Percentiles rank a stretch among this genome's conserved stretches.
phyloP scores from a whole-genome alignment of 176 grass and related monocot species.

The Musa schizocarpa region DNA sequence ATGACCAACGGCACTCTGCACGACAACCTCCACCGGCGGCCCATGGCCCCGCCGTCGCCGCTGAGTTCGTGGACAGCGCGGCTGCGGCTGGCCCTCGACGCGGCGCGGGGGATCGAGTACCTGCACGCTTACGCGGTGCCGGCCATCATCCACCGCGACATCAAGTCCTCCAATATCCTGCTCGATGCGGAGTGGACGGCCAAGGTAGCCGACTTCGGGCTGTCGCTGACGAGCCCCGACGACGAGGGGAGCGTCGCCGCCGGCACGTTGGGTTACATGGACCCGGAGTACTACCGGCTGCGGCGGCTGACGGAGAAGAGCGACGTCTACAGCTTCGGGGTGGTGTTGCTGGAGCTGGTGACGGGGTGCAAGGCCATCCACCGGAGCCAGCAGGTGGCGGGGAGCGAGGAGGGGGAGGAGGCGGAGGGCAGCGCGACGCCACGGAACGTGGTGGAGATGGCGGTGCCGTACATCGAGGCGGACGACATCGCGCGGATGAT shows the following conservation, averaged over 20 bases:
- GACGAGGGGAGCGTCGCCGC: slow-evolving; percentile 29
- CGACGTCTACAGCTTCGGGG: slow-evolving; percentile 95
- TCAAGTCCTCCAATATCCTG: slow-evolving; percentile 93
- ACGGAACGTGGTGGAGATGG: slow-evolving; percentile 60
- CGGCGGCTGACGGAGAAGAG: slow-evolving; percentile 75
- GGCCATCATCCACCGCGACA: slow-evolving; percentile 82
- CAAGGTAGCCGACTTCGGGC: slow-evolving; percentile 90
- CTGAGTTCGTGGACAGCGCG: slow-evolving; percentile 62
- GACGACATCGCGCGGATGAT: slow-evolving; percentile 30
- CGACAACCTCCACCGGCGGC: slow-evolving; percentile 38
- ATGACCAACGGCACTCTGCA: slow-evolving; percentile 8
- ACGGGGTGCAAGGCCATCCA: slow-evolving; percentile 77
- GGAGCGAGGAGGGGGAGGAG: slow-evolving; percentile 22
- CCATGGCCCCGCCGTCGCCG: slow-evolving; percentile 17
- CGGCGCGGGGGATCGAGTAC: slow-evolving; percentile 85
- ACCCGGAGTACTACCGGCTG: slow-evolving; percentile 90
- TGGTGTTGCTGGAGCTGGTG: slow-evolving; percentile 77
- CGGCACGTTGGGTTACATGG: slow-evolving; percentile 88
- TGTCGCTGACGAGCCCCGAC: slow-evolving; percentile 41
- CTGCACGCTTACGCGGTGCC: slow-evolving; percentile 95
- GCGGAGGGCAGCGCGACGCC: slow-evolving; percentile 23
- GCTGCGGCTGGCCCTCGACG: slow-evolving; percentile 66
- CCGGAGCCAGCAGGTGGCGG: slow-evolving; percentile 32
- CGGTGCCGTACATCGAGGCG: slow-evolving; percentile 43
- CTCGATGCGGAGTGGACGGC: slow-evolving; percentile 81